Evolutionary conservation across 1,284 basidiomycete genomes (phyloP), one percentile per base, ranked within the genome.

Genomic region (Microbotryum violaceum): DNA sequence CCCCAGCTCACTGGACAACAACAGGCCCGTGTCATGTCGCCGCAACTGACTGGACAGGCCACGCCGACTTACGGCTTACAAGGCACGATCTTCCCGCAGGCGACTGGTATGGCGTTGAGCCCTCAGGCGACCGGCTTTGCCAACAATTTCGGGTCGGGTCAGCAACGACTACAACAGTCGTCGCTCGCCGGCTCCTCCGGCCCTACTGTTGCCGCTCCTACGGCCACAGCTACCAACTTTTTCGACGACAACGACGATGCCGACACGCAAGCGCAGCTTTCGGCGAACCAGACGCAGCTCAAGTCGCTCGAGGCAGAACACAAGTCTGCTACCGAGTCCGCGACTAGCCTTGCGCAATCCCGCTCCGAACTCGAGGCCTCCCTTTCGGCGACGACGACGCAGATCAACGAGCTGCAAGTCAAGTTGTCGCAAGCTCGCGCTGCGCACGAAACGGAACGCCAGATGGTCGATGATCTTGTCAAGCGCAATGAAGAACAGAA

Each of bases 391-490:
- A 83, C 85, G 5, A 85, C 87, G 5, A 87, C 87, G 1, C 73
- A 78, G 62, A 70, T 80, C 18, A 70, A 74, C 25, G 74, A 76
- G 29, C 70, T 81, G 2, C 76, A 79, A 48, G 62, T 68, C 21
- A 75, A 77, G 52, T 70, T 80, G 9, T 69, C 75, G 0, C 60
- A 70, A 0, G 79, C 80, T 1, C 73, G 77, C 70, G 84, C 84
- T 18, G 83, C 89, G 9, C 90, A 90, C 71, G 91, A 94, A 73
- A 85, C 84, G 0, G 96, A 98, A 78, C 85, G 82, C 14, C 84
- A 82, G 57, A 77, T 88, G 9, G 81, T 97, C 37, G 77, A 82
- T 21, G 82, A 85, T 10, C 81, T 98, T 20, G 84, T 85, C 62
- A 83, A 87, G 51, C 83, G 90, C 5, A 83, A 84, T 56, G 76